A percentile compares a stretch with the other conserved stretches of the same genome.
These are phyloP conservation scores for Ophiocordyceps camponoti-leonardi DNA, from an alignment of 2,329 filamentous ascomycete species.

Conservation along the genomic window DNA sequence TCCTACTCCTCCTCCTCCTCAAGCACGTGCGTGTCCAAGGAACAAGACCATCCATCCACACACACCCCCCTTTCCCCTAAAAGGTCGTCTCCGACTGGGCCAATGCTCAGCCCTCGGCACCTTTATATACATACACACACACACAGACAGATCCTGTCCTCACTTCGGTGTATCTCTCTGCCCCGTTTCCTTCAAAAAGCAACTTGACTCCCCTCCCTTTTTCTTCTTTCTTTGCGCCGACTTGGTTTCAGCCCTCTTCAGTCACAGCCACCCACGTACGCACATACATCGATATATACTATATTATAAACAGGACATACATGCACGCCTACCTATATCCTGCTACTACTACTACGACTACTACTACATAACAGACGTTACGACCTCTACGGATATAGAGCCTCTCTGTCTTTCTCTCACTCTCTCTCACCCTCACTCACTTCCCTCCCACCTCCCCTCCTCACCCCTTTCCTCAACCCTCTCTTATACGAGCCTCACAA, in stretches of 20 bases:
- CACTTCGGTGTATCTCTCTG: constrained; percentile 4
- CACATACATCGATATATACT: too few species aligned
- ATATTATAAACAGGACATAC: too few species aligned
- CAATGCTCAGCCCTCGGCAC: constrained; percentile 6
- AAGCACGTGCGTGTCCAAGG: constrained; percentile 4
- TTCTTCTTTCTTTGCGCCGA: too few species aligned
- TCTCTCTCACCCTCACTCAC: background rate
- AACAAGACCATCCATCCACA: too few species aligned
- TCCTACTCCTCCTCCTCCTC: background rate
- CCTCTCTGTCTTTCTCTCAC: background rate
- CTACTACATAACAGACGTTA: background rate
- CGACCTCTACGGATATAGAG: background rate
- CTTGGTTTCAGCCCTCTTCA: background rate
- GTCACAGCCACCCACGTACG: background rate
- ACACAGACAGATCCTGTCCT: too few species aligned
- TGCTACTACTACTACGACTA: too few species aligned
- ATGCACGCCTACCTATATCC: background rate
- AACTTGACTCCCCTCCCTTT: background rate
- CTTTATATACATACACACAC: too few species aligned
- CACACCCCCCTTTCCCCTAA: background rate
- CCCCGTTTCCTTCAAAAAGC: background rate
- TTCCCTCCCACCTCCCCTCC: background rate
- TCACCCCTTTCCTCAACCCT: background rate
- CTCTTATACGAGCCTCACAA: background rate
- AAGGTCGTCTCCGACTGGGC: constrained; percentile 3